phyloP scores from a whole-genome alignment of 2,329 filamentous ascomycete species.

The Arthrobotrys musiformis region DNA sequence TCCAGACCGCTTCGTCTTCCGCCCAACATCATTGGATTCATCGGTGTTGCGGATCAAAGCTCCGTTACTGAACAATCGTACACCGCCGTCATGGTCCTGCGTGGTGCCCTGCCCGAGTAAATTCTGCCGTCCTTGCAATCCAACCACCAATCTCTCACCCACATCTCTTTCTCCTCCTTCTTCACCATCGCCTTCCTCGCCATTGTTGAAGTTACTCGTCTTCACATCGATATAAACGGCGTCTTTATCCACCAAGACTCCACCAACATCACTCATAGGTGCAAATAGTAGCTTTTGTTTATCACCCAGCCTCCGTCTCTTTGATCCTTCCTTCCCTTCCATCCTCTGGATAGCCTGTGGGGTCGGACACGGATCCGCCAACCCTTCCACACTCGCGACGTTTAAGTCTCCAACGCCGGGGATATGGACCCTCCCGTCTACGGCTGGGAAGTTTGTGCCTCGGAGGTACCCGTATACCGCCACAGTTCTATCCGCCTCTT shows the following conservation, averaged over 20 bases:
- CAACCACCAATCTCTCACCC: slow-evolving; percentile 93
- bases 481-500: slow-evolving; percentile 89
- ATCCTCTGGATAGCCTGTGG: slow-evolving; percentile 87
- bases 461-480: slow-evolving; percentile 92
- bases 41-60: slow-evolving; percentile 72
- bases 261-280: slow-evolving; percentile 97
- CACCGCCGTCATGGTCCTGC: slow-evolving; percentile 71
- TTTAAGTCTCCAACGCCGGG: slow-evolving; percentile 91
- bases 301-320: slow-evolving; percentile 81
- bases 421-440: slow-evolving; percentile 88
- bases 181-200: slow-evolving; percentile 68
- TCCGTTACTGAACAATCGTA: slow-evolving; percentile 86
- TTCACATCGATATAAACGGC: slow-evolving; percentile 88
- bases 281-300: slow-evolving; percentile 97
- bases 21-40: slow-evolving; percentile 70
- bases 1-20: slow-evolving; percentile 71
- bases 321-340: slow-evolving; percentile 77
- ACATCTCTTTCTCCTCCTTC: slow-evolving; percentile 80
- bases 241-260: slow-evolving; percentile 94
- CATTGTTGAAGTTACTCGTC: slow-evolving; percentile 72
- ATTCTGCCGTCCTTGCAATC: slow-evolving; percentile 82
- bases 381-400: slow-evolving; percentile 81
- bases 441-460: slow-evolving; percentile 89
- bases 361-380: slow-evolving; percentile 95
- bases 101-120: slow-evolving; percentile 77